Evolutionary conservation across 371 early-diverging fungal genomes (phyloP), one percentile per base, ranked within the genome.

Genomic region (Mortierella sp.): DNA sequence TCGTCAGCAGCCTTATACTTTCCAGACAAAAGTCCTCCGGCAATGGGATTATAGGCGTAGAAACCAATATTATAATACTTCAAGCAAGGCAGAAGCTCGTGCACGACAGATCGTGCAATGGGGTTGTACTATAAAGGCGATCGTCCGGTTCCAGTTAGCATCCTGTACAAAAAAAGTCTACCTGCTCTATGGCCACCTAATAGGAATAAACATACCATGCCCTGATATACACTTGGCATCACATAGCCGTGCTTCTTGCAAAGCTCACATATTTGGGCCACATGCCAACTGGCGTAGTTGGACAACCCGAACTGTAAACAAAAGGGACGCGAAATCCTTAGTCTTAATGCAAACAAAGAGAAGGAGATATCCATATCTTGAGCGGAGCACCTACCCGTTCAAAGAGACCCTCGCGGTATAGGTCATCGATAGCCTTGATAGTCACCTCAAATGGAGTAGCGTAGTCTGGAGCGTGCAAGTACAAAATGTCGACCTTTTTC

Each of bases 21-120:
- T 1, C 53, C 53, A 21, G 53, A 31, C 1, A 53, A 26, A 15
- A 53, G 32, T 6, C 53, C 53, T 6, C 53, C 53, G 3, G 24
- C 54, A 24, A 87, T 64, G 7, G 88, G 87, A 59, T 87, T 90
- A 71, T 84, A 90, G 2, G 86, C 87, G 63, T 83, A 78, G 43
- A 80, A 81, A 0, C 52, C 39, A 48, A 62, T 62, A 48, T 62
- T 62, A 39, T 21, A 37, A 15, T 62, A 5, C 53, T 61, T 62
- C 39, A 53, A 28, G 48, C 54, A 53, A 4, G 62, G 62, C 12
- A 62, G 53, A 3, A 62, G 41, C 39, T 62, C 62, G 5, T 48
- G 53, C 2, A 54, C 54, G 39, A 62, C 62, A 1, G 54, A 43
- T 26, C 90, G 81, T 8, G 85, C 84, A 14, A 90, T 58, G 6